These are phyloP conservation scores for Flaveria bidentis DNA, from an alignment of 129 eudicot genomes.

Conservation along the genomic window DNA sequence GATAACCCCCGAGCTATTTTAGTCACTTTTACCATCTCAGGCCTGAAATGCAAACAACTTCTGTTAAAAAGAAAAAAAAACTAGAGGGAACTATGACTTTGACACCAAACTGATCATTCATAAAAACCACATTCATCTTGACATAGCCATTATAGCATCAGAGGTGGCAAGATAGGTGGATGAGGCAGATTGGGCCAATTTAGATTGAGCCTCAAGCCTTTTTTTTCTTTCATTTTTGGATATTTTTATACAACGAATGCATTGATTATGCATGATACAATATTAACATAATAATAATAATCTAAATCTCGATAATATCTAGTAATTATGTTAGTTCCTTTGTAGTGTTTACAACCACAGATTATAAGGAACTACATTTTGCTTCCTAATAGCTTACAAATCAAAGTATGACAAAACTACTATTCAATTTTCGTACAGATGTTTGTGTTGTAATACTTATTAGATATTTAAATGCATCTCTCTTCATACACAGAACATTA, in stretches of 20 bases:
- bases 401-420: not conserved
- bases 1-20: not conserved
- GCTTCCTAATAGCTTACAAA: not conserved
- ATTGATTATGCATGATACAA: not conserved
- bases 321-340: not conserved
- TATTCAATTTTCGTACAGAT: not conserved
- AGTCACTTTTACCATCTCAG: not conserved
- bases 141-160: not conserved
- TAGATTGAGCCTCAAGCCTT: not conserved
- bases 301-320: not conserved
- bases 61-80: not conserved
- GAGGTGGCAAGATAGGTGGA: not conserved
- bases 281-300: not conserved
- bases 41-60: slow-evolving; percentile 7
- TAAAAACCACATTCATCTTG: not conserved
- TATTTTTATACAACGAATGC: not conserved
- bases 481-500: not conserved
- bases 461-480: not conserved
- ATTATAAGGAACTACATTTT: not conserved
- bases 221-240: not conserved
- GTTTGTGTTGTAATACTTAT: not conserved
- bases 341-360: not conserved
- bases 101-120: not conserved
- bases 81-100: not conserved
- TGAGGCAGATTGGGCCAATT: not conserved